Base-by-base conservation (phyloP, 169 alveolate genomes). In the Plasmodium yoelii region DNA sequence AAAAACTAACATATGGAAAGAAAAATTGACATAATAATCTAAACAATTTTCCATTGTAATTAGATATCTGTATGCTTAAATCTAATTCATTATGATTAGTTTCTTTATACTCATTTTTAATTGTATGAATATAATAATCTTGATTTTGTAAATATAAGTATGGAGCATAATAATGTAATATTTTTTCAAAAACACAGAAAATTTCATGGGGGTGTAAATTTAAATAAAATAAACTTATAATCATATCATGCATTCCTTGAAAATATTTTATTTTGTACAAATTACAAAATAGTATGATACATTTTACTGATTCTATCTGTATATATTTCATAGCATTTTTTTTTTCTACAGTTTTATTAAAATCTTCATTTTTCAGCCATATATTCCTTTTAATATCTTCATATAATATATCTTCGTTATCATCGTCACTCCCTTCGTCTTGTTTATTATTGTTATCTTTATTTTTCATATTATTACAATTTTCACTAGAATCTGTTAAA, bases 211-310 rank as follows among this genome's bases (percentile, higher is more conserved):
- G 73, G 9, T 80, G 68, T 55, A 80, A 70, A 47, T 80, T 80
- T 67, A 80, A 80, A 67, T 80, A 80, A 67, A 80, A 80, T 28
- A 80, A 71, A 55, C 90, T 64, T 67, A 80, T 80, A 10, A 80
- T 53, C 90, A 80, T 80, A 67, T 80, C 90, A 46, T 80, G 90
- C 90, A 80, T 55, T 13, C 90, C 90, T 67, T 80, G 90, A 46
- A 80, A 80, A 80, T 80, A 80, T 49, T 80, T 80, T 13, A 80
- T 67, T 49, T 42, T 65, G 19, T 80, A 24, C 34, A 80, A 59
- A 39, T 53, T 39, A 57, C 90, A 80, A 80, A 80, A 80, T 60
- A 80, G n/a, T 24, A 67, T 15, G 26, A 80, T 80, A 57, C 90
- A 80, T 34, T 80, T 80, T 18, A 56, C 55, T 13, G 90, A 80